Evolutionary conservation across 805 yeast species (phyloP), one percentile per base, ranked within the genome.

Genomic region (Teunomyces aglyptinius): DNA sequence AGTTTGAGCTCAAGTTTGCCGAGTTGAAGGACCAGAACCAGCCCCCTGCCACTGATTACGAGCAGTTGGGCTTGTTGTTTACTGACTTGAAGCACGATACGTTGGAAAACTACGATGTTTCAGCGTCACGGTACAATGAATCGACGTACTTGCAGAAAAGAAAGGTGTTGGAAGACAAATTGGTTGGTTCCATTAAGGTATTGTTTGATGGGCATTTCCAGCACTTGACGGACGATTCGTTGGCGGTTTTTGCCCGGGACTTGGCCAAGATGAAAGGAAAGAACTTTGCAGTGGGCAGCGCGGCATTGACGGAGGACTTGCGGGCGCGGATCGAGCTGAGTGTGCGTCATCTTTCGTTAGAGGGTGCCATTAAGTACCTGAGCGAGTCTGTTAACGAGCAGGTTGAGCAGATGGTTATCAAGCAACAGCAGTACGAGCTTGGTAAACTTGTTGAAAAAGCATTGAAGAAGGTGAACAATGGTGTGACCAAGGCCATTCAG

Each of bases 101-200:
- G 2, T 56, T 89, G 11, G 68, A 65, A 0, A 60, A 67, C 10
- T 92, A 81, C 63, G 96, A 89, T 59, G 56, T 70, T 4, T 74
- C 76, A 47, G 99, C 98, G 1, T 77, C 94, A 1, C 81, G 90
- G 46, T 94, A 94, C 61, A 76, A 81, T 43, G 64, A 71, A 32
- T 49, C 76, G 2, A 95, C 91, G 2, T 94, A 86, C 62, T 59
- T 71, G 35, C 85, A 82, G 44, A 85, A 85, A 60, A 76, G 85
- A 47, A 55, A 50, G 1, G 72, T 68, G 11, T 71, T 94, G 44
- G 48, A 57, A 2, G 63, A 63, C 7, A 77, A 76, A 46, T 67
- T 90, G 38, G 78, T 81, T 53, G 49, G 31, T 7, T 57, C 57
- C 38, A 58, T 63, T 44, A 47, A 61, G 31, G 73, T 71, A 18